Conservation (phyloP, 345 rosid genomes). For the Gossypium ekmanianum region DNA sequence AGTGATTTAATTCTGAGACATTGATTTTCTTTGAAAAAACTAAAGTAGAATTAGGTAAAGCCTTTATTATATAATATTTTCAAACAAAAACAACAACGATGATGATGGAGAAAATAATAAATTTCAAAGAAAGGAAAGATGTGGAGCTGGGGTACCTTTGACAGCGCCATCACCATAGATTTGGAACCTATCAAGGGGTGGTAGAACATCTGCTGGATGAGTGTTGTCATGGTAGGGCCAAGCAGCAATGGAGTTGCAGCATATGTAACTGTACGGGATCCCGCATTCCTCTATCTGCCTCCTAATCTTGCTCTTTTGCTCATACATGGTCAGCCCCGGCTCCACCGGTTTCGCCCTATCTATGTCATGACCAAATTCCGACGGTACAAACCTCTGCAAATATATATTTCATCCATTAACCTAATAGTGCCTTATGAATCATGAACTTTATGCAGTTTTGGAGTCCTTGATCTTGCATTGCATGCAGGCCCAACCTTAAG, state of each 20-base stretch:
- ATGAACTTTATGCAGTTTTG: not conserved
- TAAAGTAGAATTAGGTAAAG: not conserved
- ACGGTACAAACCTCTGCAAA: constrained; percentile 34
- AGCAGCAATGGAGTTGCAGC: constrained; percentile 40
- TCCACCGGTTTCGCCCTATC: constrained; percentile 39
- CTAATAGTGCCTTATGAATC: not conserved
- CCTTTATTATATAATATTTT: no score
- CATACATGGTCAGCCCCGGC: constrained; percentile 36
- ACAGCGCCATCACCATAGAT: constrained; percentile 37
- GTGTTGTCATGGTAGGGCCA: constrained; percentile 43
- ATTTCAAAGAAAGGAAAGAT: not conserved
- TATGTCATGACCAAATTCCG: constrained; percentile 39
- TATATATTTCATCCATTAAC: not conserved
- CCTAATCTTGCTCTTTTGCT: constrained; percentile 27
- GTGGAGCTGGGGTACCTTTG: constrained; percentile 21
- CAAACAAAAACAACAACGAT: no score
- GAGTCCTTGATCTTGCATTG: no score
- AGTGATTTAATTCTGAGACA: not conserved
- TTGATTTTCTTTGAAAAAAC: not conserved
- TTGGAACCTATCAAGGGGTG: constrained; percentile 34
- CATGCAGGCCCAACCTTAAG: no score
- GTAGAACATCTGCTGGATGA: constrained; percentile 34
- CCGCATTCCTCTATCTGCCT: constrained; percentile 28
- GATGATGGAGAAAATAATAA: no score
- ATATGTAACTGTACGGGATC: constrained; percentile 37